Evolutionary conservation across 805 yeast genomes (phyloP).

Genomic region (Kodamaea neixiangensis): DNA sequence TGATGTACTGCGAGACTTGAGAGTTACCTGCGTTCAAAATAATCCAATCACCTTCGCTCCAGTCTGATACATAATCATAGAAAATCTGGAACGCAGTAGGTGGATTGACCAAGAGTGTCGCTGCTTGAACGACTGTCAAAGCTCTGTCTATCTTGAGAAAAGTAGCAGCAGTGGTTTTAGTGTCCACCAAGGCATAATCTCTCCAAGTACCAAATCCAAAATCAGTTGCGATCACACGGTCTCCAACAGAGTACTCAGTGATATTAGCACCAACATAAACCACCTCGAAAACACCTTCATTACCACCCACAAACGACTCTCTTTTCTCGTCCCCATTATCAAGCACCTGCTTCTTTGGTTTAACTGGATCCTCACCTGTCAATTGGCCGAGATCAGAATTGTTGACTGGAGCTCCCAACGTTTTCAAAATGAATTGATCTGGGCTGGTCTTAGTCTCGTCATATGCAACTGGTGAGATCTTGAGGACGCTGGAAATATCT

Average conservation of each 20-base stretch:
- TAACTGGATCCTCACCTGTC: slow-evolving; percentile 83
- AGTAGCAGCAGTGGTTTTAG: slow-evolving; percentile 49
- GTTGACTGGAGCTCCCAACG: slow-evolving; percentile 82
- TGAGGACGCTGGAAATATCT: too few species aligned
- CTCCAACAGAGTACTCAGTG: slow-evolving; percentile 16
- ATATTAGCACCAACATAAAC: slow-evolving; percentile 18
- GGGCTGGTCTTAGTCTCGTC: slow-evolving; percentile 22
- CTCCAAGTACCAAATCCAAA: slow-evolving; percentile 27
- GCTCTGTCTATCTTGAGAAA: slow-evolving; percentile 29
- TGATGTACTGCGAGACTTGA: slow-evolving; percentile 31
- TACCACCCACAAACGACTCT: slow-evolving; percentile 15
- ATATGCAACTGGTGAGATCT: slow-evolving; percentile 22
- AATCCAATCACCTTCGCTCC: slow-evolving; percentile 44
- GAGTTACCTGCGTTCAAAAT: slow-evolving; percentile 37
- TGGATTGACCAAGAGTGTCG: slow-evolving; percentile 24
- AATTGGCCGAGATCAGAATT: slow-evolving; percentile 88
- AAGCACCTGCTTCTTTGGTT: slow-evolving; percentile 39
- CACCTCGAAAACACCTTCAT: slow-evolving; percentile 24
- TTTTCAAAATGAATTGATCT: slow-evolving; percentile 55
- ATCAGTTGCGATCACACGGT: slow-evolving; percentile 21
- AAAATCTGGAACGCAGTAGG: slow-evolving; percentile 22
- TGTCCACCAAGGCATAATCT: slow-evolving; percentile 18
- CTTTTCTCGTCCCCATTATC: neutral
- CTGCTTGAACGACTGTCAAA: slow-evolving; percentile 24
- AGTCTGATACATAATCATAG: slow-evolving; percentile 20